Evolutionary conservation across 176 grass and related monocot species (phyloP).

Genomic region (Musa acuminata): DNA sequence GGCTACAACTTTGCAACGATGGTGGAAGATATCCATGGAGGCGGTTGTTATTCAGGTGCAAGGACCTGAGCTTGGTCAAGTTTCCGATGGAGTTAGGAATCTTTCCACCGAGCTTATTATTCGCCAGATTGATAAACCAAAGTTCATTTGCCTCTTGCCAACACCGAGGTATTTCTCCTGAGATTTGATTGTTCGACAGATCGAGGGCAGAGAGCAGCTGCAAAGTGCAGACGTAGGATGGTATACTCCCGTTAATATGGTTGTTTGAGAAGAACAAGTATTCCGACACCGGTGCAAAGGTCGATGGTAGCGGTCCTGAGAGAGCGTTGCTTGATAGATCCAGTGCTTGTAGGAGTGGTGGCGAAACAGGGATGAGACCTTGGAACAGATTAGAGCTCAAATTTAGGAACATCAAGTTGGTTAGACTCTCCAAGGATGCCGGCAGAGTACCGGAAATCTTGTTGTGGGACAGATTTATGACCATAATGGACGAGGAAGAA

Average conservation of each 20-base stretch:
- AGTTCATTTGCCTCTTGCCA: neutral
- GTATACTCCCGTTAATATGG: no score
- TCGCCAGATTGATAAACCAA: neutral
- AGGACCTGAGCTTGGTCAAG: neutral
- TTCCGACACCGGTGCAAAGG: no score
- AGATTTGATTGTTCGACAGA: constrained; percentile 22
- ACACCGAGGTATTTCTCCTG: constrained; percentile 21
- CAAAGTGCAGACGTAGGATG: no score
- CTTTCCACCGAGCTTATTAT: neutral
- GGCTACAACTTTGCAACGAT: no score
- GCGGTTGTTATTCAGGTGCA: constrained; percentile 6
- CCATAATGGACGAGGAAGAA: neutral
- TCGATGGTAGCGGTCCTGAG: constrained; percentile 21
- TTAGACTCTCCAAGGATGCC: neutral
- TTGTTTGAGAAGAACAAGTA: no score
- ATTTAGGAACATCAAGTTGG: neutral
- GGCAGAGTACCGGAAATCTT: constrained; percentile 21
- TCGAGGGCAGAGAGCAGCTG: no score
- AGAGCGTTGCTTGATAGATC: constrained; percentile 29
- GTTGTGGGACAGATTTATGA: constrained; percentile 24
- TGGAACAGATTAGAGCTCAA: constrained; percentile 20
- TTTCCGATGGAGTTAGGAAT: neutral
- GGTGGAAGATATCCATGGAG: constrained; percentile 17
- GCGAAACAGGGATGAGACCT: constrained; percentile 15
- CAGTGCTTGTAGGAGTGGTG: neutral